Conservation (phyloP, 1,284 basidiomycete species). For the Trichosporon asahii region DNA sequence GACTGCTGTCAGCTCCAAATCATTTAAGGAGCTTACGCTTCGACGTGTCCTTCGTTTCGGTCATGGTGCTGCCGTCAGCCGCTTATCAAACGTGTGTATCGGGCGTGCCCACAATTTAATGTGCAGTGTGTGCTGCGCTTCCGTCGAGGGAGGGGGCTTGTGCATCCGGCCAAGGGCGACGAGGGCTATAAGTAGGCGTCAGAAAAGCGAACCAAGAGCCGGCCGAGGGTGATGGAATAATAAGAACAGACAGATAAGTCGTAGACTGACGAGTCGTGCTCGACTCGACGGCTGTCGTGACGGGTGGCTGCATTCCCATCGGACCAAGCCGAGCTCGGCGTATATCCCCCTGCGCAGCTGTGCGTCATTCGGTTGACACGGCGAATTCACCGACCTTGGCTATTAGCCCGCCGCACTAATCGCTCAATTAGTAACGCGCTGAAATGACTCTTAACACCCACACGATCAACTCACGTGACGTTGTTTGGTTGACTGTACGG, state of each 20-base stretch:
- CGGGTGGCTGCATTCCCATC: neutral
- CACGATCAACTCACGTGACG: neutral
- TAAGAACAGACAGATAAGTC: neutral
- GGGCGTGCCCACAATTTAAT: conserved; percentile 3
- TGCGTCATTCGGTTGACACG: conserved; percentile 1
- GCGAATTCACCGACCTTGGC: neutral
- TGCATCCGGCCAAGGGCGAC: neutral
- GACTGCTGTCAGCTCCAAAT: conserved; percentile 48
- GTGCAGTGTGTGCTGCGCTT: neutral
- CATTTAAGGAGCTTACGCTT: conserved; percentile 11
- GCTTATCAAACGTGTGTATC: neutral
- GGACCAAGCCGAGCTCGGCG: conserved; percentile 7
- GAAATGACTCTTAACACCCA: no score
- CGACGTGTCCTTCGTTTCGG: conserved; percentile 5
- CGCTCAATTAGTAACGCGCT: neutral
- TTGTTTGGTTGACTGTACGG: conserved; percentile 10
- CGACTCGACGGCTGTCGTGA: neutral
- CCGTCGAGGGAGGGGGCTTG: neutral
- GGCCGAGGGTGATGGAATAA: neutral
- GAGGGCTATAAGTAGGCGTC: neutral
- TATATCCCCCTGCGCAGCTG: neutral
- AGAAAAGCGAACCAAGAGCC: neutral
- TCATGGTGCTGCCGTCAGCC: conserved; percentile 19
- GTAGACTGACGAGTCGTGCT: neutral
- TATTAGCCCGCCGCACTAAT: neutral